Conservation (phyloP, 768 basidiomycete genomes). For the Boletus rex-veris region DNA sequence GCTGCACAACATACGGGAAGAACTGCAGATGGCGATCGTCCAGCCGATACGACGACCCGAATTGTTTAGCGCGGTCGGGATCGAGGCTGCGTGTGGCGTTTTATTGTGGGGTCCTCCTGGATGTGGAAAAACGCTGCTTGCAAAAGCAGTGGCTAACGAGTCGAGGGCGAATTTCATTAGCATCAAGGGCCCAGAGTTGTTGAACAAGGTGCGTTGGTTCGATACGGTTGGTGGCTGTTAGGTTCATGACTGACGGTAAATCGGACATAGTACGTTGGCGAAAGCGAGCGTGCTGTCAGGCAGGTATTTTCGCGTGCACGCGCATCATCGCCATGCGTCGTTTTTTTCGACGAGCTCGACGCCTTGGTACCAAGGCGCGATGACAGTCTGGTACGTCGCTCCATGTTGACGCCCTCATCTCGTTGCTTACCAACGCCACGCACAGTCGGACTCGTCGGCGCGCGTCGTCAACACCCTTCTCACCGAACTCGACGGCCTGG, state of each 20-base stretch:
- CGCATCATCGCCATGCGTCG: conserved; percentile 90
- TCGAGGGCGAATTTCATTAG: conserved; percentile 95
- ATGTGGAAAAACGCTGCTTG: conserved; percentile 96
- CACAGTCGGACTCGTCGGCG: conserved; percentile 82
- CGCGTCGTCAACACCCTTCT: conserved; percentile 89
- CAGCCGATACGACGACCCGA: conserved; percentile 91
- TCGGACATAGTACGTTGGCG: conserved; percentile 82
- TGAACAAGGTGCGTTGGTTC: conserved; percentile 77
- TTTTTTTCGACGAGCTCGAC: conserved; percentile 95
- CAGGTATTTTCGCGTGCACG: conserved; percentile 93
- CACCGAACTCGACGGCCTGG: conserved; percentile 91
- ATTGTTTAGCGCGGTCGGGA: conserved; percentile 83
- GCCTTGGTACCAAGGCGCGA: conserved; percentile 89
- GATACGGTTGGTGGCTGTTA: neutral
- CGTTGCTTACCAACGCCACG: too few species aligned
- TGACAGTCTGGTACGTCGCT: conserved; percentile 69
- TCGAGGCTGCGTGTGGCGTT: conserved; percentile 89
- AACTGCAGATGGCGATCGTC: conserved; percentile 96
- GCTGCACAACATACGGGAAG: conserved; percentile 79
- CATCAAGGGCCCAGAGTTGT: conserved; percentile 92
- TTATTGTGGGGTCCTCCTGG: conserved; percentile 99
- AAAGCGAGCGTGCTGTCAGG: conserved; percentile 92
- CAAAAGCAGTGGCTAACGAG: conserved; percentile 97
- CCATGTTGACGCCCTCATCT: neutral
- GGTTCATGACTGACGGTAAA: neutral